A percentile compares a stretch with the other conserved stretches of the same genome.
Evolutionary conservation across 148 eudicot genomes (phyloP).

Genomic region (Vaccinium macrocarpon): DNA sequence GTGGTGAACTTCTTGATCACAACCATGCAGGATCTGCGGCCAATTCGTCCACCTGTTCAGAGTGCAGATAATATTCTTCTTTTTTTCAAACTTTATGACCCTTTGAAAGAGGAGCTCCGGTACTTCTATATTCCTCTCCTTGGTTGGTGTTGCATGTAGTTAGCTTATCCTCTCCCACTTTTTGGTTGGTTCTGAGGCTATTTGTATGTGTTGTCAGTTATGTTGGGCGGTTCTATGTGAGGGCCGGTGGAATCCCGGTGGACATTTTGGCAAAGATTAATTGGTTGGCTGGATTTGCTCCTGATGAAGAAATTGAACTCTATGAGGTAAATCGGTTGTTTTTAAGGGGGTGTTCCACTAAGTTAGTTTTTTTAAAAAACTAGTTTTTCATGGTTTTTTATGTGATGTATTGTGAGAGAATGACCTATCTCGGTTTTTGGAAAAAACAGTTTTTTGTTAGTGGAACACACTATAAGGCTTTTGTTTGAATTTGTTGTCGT

Average conservation of each 20-base stretch:
- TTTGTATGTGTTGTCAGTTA: constrained; percentile 46
- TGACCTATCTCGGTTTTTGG: too few relatives aligned
- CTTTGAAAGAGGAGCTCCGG: constrained; percentile 85
- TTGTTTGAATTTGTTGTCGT: constrained; percentile 3
- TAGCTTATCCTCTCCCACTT: background rate
- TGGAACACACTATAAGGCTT: too few relatives aligned
- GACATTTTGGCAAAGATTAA: constrained; percentile 65
- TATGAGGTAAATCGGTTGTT: constrained; percentile 69
- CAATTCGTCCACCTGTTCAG: constrained; percentile 61
- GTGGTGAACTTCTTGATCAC: background rate
- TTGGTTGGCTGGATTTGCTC: constrained; percentile 78
- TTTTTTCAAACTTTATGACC: constrained; percentile 92
- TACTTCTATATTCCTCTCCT: constrained; percentile 20
- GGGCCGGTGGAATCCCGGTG: constrained; percentile 49
- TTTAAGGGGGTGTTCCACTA: too few relatives aligned
- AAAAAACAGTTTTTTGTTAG: too few relatives aligned
- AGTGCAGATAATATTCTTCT: constrained; percentile 82
- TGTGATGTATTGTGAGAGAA: too few relatives aligned
- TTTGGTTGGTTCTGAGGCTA: background rate
- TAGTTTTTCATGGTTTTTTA: too few relatives aligned
- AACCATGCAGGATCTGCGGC: constrained; percentile 52
- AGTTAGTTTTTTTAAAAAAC: too few relatives aligned
- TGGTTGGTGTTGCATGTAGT: background rate
- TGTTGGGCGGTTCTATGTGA: constrained; percentile 81
- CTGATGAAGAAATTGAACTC: constrained; percentile 77